Evolutionary conservation across 2,329 filamentous ascomycete genomes (phyloP).

Genomic region (Leptographium galeiforme): DNA sequence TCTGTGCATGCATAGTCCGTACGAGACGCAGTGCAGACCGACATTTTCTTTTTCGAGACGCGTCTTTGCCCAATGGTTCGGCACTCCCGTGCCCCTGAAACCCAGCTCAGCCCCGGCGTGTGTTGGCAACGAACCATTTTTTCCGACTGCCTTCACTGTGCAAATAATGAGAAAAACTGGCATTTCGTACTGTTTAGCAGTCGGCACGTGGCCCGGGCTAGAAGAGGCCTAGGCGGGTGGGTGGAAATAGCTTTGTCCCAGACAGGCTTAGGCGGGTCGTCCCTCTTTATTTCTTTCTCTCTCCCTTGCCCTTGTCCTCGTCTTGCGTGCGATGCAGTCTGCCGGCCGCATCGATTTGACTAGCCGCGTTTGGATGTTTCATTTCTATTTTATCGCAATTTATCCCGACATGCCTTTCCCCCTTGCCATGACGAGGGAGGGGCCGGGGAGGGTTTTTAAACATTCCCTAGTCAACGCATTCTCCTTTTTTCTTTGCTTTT

Average conservation of each 20-base stretch:
- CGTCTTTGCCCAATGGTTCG: no score
- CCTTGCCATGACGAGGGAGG: not conserved
- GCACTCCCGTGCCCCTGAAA: no score
- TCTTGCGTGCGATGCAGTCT: not conserved
- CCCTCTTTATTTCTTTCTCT: slow-evolving; percentile 1
- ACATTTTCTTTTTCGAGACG: no score
- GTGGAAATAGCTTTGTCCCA: not conserved
- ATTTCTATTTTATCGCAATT: not conserved
- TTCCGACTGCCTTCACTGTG: no score
- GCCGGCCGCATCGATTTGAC: not conserved
- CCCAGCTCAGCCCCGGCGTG: no score
- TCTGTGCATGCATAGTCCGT: no score
- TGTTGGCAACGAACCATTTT: no score
- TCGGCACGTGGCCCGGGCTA: not conserved
- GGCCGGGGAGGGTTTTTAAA: not conserved
- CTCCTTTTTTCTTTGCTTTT: not conserved
- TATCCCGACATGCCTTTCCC: not conserved
- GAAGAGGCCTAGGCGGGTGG: not conserved
- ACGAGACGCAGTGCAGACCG: no score
- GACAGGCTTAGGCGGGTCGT: slow-evolving; percentile 1
- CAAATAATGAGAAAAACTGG: no score
- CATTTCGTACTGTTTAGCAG: not conserved
- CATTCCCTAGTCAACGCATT: not conserved
- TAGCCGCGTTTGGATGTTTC: not conserved
- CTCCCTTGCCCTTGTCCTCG: not conserved